phyloP scores from a whole-genome alignment of 2,329 filamentous ascomycete genomes.

The Phyllosticta capitalensis region DNA sequence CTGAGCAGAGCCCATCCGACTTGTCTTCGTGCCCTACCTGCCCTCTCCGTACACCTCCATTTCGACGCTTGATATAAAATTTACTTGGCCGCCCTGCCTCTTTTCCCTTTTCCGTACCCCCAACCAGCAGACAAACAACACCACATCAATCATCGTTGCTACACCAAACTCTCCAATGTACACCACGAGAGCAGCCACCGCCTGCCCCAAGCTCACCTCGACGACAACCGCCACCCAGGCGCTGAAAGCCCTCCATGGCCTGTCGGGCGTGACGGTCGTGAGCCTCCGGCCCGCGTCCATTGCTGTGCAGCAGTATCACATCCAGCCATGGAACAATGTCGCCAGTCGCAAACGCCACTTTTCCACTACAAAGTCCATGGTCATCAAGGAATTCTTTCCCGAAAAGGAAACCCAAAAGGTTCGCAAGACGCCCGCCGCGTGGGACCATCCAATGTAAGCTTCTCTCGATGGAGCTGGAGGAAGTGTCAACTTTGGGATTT shows the following conservation, averaged over 20 bases:
- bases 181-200: constrained; percentile 4
- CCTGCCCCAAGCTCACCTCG: neutral
- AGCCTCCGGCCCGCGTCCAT: constrained; percentile 17
- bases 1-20: neutral
- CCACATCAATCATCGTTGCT: neutral
- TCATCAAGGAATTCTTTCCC: constrained; percentile 39
- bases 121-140: neutral
- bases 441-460: constrained; percentile 38
- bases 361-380: constrained; percentile 26
- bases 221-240: constrained; percentile 2
- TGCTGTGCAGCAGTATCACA: constrained; percentile 16
- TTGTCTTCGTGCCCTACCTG: constrained; percentile 6
- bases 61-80: constrained; percentile 1
- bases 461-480: too few relatives aligned
- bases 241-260: constrained; percentile 20
- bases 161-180: constrained; percentile 6
- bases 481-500: too few relatives aligned
- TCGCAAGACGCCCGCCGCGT: constrained; percentile 37
- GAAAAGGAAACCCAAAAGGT: constrained; percentile 35
- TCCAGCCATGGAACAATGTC: constrained; percentile 11
- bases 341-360: constrained; percentile 27
- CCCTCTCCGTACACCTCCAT: neutral
- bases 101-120: neutral
- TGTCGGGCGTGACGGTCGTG: constrained; percentile 9
- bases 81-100: neutral